Base-by-base conservation (phyloP, 2,329 filamentous ascomycete genomes). In the Dactylonectria estremocensis region DNA sequence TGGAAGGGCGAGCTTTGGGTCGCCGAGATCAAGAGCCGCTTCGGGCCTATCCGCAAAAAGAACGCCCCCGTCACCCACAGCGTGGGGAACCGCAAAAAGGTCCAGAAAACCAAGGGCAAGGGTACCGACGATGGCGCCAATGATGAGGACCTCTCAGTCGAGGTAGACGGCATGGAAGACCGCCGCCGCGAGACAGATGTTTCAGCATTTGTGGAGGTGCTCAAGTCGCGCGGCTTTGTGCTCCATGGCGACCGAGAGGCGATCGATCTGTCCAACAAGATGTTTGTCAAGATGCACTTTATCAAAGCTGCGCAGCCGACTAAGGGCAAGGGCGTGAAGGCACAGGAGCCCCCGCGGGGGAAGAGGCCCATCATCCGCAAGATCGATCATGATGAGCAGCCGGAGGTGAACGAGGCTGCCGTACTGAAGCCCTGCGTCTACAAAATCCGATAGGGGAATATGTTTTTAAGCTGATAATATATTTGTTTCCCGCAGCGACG, bases 201-300 rank as follows among this genome's bases (percentile, higher is more conserved):
- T 1, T 89, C 90, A 7, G 91, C 92, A 0, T 99, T 99, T 78
- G 89, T 98, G 7, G 92, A 95, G 58, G 94, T 95, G 1, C 87
- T 98, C 70, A 85, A 88, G 57, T 90, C 91, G 73, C 87, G 95
- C 20, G 96, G 96, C 0, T 98, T 99, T 77, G 86, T 95, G n/a
- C 86, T 98, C 33, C 92, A 92, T 74, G 89, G 89, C 9, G 89
- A 88, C 74, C 87, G 84, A 70, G 81, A 80, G 53, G 89, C 91
- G 0, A 87, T 97, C 10, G 95, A 99, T 83, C 84, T 97, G 76
- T 89, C 88, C 63, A 99, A 99, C 83, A 97, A 93, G 83, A 99
- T 99, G 96, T 99, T 99, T 84, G 95, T 98, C 73, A 94, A 92
- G 83, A 95, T 99, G 94, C 90, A 92, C 75, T 99, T 99, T 81